phyloP scores from a whole-genome alignment of 495 filamentous ascomycete species.

The Aspergillus mulundensis region DNA sequence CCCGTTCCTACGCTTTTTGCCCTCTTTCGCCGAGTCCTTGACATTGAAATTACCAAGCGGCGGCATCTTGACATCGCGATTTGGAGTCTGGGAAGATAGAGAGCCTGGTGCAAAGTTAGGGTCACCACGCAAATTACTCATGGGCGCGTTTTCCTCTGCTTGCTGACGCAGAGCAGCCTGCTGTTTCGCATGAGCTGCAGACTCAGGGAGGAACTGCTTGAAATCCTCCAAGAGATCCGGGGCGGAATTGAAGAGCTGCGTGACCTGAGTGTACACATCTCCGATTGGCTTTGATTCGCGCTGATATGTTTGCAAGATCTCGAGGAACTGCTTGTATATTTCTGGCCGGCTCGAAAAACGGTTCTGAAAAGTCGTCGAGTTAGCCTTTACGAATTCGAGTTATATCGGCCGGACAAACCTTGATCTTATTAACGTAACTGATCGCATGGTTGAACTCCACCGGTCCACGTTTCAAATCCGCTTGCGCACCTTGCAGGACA shows the following conservation, averaged over 20 bases:
- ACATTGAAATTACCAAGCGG: slow-evolving; percentile 92
- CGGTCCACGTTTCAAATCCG: slow-evolving; percentile 75
- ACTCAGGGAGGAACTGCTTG: slow-evolving; percentile 97
- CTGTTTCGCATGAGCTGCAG: slow-evolving; percentile 82
- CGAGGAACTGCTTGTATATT: slow-evolving; percentile 98
- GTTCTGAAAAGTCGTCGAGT: slow-evolving; percentile 53
- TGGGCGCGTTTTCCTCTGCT: slow-evolving; percentile 62
- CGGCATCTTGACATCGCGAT: slow-evolving; percentile 70
- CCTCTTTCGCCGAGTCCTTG: slow-evolving; percentile 62
- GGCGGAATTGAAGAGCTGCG: slow-evolving; percentile 84
- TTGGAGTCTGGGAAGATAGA: slow-evolving; percentile 46
- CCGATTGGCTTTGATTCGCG: slow-evolving; percentile 97
- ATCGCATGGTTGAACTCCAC: slow-evolving; percentile 99
- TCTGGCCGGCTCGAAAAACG: slow-evolving; percentile 93
- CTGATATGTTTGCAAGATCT: slow-evolving; percentile 98
- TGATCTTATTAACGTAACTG: slow-evolving; percentile 99
- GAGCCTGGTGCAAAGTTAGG: slow-evolving; percentile 37
- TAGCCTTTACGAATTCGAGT: not conserved
- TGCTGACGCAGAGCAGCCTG: slow-evolving; percentile 56
- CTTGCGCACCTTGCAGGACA: slow-evolving; percentile 50
- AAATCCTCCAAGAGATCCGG: slow-evolving; percentile 98
- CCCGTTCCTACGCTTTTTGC: slow-evolving; percentile 68
- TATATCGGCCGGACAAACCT: slow-evolving; percentile 52
- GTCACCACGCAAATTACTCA: slow-evolving; percentile 58
- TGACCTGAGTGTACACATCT: slow-evolving; percentile 97